Conservation (phyloP, 2,329 filamentous ascomycete species). For the Neopestalotiopsis sp. region DNA sequence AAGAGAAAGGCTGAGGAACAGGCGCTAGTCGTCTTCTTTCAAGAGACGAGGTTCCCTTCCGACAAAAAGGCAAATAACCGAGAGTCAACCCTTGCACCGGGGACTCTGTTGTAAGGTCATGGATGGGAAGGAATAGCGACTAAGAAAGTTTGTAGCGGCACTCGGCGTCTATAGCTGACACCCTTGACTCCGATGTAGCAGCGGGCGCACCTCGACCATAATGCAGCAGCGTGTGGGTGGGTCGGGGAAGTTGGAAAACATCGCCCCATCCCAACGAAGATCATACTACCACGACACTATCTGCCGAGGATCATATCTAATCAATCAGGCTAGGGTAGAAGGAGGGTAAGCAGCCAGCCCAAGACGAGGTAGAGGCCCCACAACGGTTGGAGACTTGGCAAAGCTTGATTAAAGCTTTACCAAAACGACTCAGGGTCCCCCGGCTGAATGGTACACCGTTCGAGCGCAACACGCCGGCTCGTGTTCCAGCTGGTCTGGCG, state of each 20-base stretch:
- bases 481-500: background rate
- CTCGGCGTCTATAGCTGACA: background rate
- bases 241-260: background rate
- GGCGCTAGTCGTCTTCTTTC: too few relatives aligned
- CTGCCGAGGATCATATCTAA: slow-evolving; percentile 4
- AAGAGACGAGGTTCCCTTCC: background rate
- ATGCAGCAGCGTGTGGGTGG: background rate
- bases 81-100: background rate
- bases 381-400: slow-evolving; percentile 1
- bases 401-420: background rate
- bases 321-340: background rate
- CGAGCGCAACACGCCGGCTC: background rate
- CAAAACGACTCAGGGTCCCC: background rate
- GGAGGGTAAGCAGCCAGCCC: background rate
- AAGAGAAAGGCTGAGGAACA: background rate
- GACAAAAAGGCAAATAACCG: background rate
- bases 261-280: background rate
- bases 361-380: background rate
- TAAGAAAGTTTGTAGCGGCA: background rate
- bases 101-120: background rate
- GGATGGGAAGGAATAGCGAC: background rate
- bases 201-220: background rate
- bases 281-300: background rate
- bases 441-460: background rate
- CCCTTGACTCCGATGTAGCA: background rate